Conservation (phyloP, 2,329 filamentous ascomycete species). For the Tolypocladium pustulatum region DNA sequence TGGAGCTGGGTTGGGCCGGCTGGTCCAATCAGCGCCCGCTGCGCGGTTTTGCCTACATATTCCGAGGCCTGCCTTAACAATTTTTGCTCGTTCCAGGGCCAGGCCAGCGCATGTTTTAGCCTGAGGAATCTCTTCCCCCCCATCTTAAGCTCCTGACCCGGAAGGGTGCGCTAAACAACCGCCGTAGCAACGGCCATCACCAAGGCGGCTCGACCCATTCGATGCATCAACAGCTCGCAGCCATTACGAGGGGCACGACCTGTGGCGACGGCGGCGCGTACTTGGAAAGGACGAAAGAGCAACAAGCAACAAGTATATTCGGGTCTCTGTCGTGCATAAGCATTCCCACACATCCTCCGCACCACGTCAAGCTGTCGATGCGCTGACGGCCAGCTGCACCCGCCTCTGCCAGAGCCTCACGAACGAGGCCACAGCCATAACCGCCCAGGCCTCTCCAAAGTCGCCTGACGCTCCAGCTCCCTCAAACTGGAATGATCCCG, state of each 20-base stretch:
- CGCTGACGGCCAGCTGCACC: background rate
- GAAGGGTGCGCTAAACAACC: no score
- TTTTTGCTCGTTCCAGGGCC: constrained; percentile 16
- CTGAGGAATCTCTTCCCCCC: constrained; percentile 4
- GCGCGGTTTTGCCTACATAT: constrained; percentile 28
- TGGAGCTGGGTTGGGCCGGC: constrained; percentile 23
- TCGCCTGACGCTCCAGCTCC: constrained; percentile 26
- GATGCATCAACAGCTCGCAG: background rate
- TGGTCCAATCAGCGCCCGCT: constrained; percentile 22
- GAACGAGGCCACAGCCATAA: constrained; percentile 29
- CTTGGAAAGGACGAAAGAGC: no score
- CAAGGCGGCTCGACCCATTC: background rate
- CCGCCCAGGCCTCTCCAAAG: constrained; percentile 29
- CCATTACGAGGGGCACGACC: background rate
- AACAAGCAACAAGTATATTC: background rate
- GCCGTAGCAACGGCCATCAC: background rate
- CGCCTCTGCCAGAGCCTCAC: constrained; percentile 6
- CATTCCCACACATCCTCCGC: background rate
- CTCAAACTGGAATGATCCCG: constrained; percentile 26
- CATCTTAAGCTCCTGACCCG: background rate
- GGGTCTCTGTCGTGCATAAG: background rate
- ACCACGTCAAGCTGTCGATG: background rate
- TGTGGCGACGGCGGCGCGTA: background rate
- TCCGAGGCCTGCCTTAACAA: constrained; percentile 26
- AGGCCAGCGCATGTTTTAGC: constrained; percentile 4